Evolutionary conservation across 1,284 basidiomycete genomes (phyloP).

Genomic region (Puccinia novopanici): DNA sequence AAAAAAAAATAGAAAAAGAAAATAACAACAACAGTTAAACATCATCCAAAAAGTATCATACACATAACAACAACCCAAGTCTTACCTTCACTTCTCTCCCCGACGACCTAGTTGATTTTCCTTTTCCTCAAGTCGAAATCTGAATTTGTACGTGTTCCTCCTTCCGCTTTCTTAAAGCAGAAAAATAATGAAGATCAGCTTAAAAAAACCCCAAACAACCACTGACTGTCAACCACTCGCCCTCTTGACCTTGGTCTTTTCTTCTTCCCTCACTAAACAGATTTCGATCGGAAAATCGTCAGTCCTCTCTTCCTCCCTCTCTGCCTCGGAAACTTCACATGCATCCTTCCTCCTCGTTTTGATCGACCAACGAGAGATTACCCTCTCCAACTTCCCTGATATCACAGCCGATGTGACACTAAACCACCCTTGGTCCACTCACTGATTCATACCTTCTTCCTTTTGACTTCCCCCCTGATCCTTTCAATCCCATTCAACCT

Average conservation of each 20-base stretch:
- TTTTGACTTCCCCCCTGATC: background rate
- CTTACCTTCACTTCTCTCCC: slow-evolving; percentile 3
- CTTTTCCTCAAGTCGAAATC: slow-evolving; percentile 4
- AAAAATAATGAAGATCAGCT: background rate
- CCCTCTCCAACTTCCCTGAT: too few relatives aligned
- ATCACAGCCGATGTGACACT: background rate
- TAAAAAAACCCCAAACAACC: background rate
- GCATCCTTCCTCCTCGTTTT: too few relatives aligned
- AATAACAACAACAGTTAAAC: background rate
- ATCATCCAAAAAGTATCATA: background rate
- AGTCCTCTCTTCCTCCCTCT: slow-evolving; percentile 2
- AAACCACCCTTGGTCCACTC: background rate
- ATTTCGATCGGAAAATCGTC: slow-evolving; percentile 27
- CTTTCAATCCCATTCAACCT: background rate
- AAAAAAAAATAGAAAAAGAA: slow-evolving; percentile 3
- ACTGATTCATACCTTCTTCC: background rate
- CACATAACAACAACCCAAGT: background rate
- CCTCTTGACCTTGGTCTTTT: background rate
- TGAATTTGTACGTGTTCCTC: background rate
- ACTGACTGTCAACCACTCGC: background rate
- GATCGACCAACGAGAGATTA: too few relatives aligned
- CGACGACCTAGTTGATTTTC: background rate
- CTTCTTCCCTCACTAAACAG: background rate
- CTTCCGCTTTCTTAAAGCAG: slow-evolving; percentile 8
- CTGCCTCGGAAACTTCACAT: too few relatives aligned